Evolutionary conservation across 495 filamentous ascomycete species (phyloP), one percentile per base, ranked within the genome.

Genomic region (Talaromyces ruber): DNA sequence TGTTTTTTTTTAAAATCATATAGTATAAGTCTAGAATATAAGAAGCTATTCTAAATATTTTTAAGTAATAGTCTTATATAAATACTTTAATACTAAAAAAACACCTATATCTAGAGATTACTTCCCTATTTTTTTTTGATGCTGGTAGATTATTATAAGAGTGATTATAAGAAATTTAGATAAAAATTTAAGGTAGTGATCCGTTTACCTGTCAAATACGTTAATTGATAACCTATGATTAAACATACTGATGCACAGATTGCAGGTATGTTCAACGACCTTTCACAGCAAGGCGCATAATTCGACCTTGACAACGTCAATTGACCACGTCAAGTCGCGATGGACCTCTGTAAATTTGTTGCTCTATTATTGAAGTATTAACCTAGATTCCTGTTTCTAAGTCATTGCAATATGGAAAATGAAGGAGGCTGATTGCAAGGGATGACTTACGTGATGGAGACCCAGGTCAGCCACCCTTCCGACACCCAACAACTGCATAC

Each of bases 401-500:
- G 43, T n/a, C 1, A 29, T 14, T 18, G 29, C 60, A 52, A 55
- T 18, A 45, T 61, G 21, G n/a, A 43, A 50, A 2, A 6, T 28
- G 24, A 14, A 56, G 24, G 22, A 30, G 9, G 21, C 5, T 18
- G 11, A 1, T 39, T 24, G 53, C 9, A 24, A 24, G 3, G 26
- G 11, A 45, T 58, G 7, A 86, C 86, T 83, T 79, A 96, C 91
- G 77, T 91, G 83, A 69, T 86, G 81, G 60, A 82, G 80, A 0
- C 90, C 87, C 55, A 97, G 70, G 39, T 93, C 81, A 28, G 83
- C 81, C 22, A 96, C 79, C 45, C 77, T 84, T 70, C 87, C 82
- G 1, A 86, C 91, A 2, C 93, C 93, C 9, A 97, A 78, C 59
- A 98, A 77, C 63, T 89, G 84, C 91, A 98, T 94, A 65, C 86